Conservation (phyloP, 1,284 basidiomycete genomes). For the Ustilago esculenta region DNA sequence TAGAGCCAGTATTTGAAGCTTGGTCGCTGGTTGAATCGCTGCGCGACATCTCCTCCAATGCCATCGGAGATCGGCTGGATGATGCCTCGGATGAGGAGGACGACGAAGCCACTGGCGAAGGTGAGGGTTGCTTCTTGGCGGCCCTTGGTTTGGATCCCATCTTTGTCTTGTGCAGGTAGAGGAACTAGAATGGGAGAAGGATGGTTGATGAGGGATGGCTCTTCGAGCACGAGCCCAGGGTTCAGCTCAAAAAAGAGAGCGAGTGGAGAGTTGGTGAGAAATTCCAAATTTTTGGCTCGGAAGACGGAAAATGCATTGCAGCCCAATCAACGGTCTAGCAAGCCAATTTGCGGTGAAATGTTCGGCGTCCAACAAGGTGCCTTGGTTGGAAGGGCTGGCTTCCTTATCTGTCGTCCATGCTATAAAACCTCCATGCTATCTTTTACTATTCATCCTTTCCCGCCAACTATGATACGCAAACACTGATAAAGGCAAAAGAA, state of each 20-base stretch:
- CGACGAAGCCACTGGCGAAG: not conserved
- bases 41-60: conserved; percentile 7
- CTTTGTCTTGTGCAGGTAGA: not conserved
- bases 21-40: not conserved
- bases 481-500: no score
- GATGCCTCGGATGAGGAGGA: conserved; percentile 22
- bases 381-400: no score
- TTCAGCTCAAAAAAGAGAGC: not conserved
- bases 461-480: no score
- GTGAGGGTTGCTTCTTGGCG: conserved; percentile 2
- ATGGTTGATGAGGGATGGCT: not conserved
- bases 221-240: no score
- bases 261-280: conserved; percentile 12
- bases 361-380: conserved; percentile 16
- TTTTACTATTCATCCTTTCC: not conserved
- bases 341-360: conserved; percentile 10
- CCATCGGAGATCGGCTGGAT: conserved; percentile 18
- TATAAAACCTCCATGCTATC: no score
- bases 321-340: not conserved
- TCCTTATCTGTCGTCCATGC: no score
- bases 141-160: conserved; percentile 5
- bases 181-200: not conserved
- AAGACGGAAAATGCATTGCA: conserved; percentile 5
- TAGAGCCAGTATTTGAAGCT: not conserved
- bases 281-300: conserved; percentile 35